Evolutionary conservation across 2,329 filamentous ascomycete genomes (phyloP), one percentile per base, ranked within the genome.

Genomic region (Colletotrichum tofieldiae): DNA sequence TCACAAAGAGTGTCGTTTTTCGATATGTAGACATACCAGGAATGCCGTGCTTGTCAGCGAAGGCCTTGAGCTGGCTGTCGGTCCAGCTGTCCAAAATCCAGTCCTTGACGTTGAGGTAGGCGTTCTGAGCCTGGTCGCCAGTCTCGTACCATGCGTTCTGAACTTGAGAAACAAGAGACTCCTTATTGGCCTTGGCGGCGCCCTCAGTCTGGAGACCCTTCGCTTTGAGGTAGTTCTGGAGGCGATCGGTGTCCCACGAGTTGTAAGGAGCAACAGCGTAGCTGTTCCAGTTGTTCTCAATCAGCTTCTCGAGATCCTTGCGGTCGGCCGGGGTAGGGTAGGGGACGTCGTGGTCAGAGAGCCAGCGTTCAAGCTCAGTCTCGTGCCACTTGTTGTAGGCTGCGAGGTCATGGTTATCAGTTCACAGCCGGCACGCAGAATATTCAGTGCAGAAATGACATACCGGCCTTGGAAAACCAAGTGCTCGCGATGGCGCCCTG

Each of bases 381-480:
- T 98, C 93, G 79, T 98, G 96, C 96, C 96, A 99, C 82, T 96
- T 98, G 86, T 98, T 98, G 88, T 98, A 98, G 20, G 93, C 96
- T 98, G 79, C 60, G 26, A 39, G 9, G 20, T 71, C 72, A 74
- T 74, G 1, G 2, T 20, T 35, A 55, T 61, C 32, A 70, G 66
- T 61, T 67, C 3, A 29, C 65, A 47, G n/a, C 41, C 23, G 51
- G 59, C 67, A 61, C 56, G 12, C 20, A 47, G 8, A 63, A 64
- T 32, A 52, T 39, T 9, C 37, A 59, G 20, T 7, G 18, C 7
- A 16, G 62, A 58, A 39, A 69, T 67, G 18, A 63, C 93, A 78
- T 88, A 97, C 95, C 93, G 79, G 94, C 87, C 84, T 94, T 96
- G 80, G 89, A 90, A 81, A 97, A 95, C 95, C 95, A 98, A 82